phyloP scores from a whole-genome alignment of 139 green algal species.

The Chlamydomonas urium region DNA sequence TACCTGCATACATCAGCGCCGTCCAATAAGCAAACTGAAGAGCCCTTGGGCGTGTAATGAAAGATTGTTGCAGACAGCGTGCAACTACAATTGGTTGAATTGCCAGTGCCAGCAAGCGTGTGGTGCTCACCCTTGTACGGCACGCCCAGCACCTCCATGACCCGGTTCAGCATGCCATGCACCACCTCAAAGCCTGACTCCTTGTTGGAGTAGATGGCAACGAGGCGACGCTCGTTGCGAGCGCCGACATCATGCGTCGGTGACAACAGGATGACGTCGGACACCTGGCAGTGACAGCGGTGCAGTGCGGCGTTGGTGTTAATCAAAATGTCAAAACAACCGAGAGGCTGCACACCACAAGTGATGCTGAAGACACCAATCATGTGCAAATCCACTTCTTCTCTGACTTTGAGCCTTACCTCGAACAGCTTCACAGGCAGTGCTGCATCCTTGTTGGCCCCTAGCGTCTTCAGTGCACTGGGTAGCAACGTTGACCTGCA shows the following conservation, averaged over 20 bases:
- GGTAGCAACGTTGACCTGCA: slow-evolving; percentile 57
- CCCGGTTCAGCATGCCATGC: slow-evolving; percentile 92
- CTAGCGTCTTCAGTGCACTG: slow-evolving; percentile 91
- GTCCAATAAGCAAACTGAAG: neutral
- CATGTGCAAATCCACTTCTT: no score
- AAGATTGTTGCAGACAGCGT: no score
- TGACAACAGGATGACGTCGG: slow-evolving; percentile 74
- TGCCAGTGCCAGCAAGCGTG: no score
- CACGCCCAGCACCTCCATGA: slow-evolving; percentile 92
- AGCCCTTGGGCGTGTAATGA: no score
- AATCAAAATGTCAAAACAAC: no score
- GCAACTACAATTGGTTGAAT: no score
- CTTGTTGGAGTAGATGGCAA: slow-evolving; percentile 79
- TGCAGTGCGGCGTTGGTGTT: no score
- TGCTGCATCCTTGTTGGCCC: slow-evolving; percentile 85
- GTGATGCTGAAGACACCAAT: no score
- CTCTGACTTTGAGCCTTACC: no score
- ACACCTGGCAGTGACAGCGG: slow-evolving; percentile 48
- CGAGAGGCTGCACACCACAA: no score
- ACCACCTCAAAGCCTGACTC: slow-evolving; percentile 86
- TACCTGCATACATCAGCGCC: neutral
- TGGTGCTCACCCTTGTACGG: slow-evolving; percentile 22
- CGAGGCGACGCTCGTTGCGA: slow-evolving; percentile 81
- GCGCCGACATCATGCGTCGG: slow-evolving; percentile 66
- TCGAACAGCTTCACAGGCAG: slow-evolving; percentile 95